phyloP scores from a whole-genome alignment of 495 filamentous ascomycete genomes.

The Penicillium bialowiezense region DNA sequence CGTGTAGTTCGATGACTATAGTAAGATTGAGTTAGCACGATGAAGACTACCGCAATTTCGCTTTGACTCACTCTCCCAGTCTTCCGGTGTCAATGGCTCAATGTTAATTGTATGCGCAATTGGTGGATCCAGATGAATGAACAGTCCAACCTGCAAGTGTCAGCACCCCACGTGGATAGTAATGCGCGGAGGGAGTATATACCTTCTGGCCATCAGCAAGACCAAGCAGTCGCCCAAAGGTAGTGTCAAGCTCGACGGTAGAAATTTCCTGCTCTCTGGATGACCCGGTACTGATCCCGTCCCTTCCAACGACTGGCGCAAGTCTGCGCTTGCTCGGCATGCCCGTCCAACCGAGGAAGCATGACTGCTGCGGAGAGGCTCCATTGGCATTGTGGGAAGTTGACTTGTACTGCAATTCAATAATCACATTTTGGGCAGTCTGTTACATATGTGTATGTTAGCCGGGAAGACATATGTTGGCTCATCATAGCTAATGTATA shows the following conservation, averaged over 20 bases:
- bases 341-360: slow-evolving; percentile 92
- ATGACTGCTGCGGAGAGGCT: slow-evolving; percentile 57
- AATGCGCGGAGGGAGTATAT: slow-evolving; percentile 11
- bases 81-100: slow-evolving; percentile 87
- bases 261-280: slow-evolving; percentile 68
- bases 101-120: slow-evolving; percentile 91
- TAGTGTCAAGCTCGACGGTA: slow-evolving; percentile 83
- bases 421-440: slow-evolving; percentile 91
- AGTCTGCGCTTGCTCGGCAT: slow-evolving; percentile 87
- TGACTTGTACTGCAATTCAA: slow-evolving; percentile 73
- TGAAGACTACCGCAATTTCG: background rate
- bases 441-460: slow-evolving; percentile 30
- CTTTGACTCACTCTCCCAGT: slow-evolving; percentile 75
- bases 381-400: slow-evolving; percentile 38
- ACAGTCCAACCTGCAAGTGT: slow-evolving; percentile 54
- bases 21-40: slow-evolving; percentile 7
- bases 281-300: slow-evolving; percentile 62
- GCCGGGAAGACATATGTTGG: slow-evolving; percentile 3
- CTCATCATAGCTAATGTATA: background rate
- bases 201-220: slow-evolving; percentile 84
- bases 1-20: slow-evolving; percentile 89
- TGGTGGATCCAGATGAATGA: slow-evolving; percentile 84
- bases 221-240: slow-evolving; percentile 79
- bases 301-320: slow-evolving; percentile 66
- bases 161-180: slow-evolving; percentile 17